Conservation (phyloP, 2,329 filamentous ascomycete genomes). For the Fusarium albosuccineum region DNA sequence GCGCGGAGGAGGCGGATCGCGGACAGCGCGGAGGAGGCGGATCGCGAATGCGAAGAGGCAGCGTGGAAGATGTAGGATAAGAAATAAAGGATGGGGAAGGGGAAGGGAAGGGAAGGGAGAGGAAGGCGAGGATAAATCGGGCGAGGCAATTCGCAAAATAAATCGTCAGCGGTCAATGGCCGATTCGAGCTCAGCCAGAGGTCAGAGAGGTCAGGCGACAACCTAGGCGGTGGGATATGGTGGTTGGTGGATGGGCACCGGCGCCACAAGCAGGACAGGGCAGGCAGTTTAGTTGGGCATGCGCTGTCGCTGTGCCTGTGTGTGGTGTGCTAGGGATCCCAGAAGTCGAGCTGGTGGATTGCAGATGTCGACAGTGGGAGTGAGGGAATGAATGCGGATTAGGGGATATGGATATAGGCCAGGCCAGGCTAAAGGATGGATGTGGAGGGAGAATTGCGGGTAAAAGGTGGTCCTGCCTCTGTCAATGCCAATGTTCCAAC, state of each 20-base stretch:
- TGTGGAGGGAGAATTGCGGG: slow-evolving; percentile 16
- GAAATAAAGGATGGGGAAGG: neutral
- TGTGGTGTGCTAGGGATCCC: slow-evolving; percentile 9
- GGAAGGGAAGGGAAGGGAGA: slow-evolving; percentile 5
- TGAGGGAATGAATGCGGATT: slow-evolving; percentile 24
- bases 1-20: slow-evolving; percentile 36
- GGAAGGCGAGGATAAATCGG: slow-evolving; percentile 11
- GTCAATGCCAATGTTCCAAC: slow-evolving; percentile 6
- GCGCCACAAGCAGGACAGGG: slow-evolving; percentile 32
- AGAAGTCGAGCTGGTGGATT: slow-evolving; percentile 24
- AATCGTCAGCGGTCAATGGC: slow-evolving; percentile 42
- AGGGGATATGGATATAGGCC: slow-evolving; percentile 22
- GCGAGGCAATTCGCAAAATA: slow-evolving; percentile 46
- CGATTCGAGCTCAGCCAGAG: slow-evolving; percentile 31
- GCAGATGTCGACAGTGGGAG: slow-evolving; percentile 14
- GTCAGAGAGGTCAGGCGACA: slow-evolving; percentile 42
- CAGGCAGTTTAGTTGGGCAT: neutral
- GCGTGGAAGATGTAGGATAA: neutral
- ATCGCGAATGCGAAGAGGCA: slow-evolving; percentile 16
- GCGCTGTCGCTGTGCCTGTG: neutral
- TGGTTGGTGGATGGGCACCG: slow-evolving; percentile 31
- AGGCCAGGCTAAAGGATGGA: slow-evolving; percentile 16
- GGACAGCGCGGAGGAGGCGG: slow-evolving; percentile 32
- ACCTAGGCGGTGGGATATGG: slow-evolving; percentile 32
- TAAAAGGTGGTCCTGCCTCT: neutral